Base-by-base conservation (phyloP, 2,329 filamentous ascomycete genomes). In the Cladosporium sp. region DNA sequence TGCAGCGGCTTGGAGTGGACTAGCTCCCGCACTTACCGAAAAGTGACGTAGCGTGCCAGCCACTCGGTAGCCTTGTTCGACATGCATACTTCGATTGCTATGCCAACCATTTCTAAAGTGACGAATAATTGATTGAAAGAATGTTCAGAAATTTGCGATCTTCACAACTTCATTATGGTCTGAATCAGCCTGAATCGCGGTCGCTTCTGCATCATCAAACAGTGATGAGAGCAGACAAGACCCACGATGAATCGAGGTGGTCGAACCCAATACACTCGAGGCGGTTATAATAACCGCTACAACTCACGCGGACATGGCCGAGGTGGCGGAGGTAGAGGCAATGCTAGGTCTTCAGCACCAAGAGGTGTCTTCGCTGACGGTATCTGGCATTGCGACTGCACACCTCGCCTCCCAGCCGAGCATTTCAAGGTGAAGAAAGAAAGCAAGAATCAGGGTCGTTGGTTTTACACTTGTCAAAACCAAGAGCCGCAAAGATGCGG, bases 361-460 rank as follows among this genome's bases (percentile, higher is more conserved):
- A 63, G 59, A 57, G 71, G 70, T 3, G 55, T 68, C 15, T 73
- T 72, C 58, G 63, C 63, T 10, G 62, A 71, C 54, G 64, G 65
- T 12, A 68, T 74, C 48, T 83, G 80, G 80, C 71, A 76, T 57
- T 83, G 81, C 69, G 79, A 86, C 64, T 86, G 84, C 66, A 74
- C 73, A 10, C 78, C 80, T 9, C 76, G 79, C 19, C 72, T 80
- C 2, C 80, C 79, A 17, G 82, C 83, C 2, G 73, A 77, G 24
- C 80, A 79, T 53, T 80, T 83, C 60, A 76, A 83, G 63, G 78
- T 79, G 1, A 84, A 82, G 66, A 86, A 85, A 60, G 76, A 78
- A 28, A 78, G 79, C 10, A 69, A 70, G 44, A 86, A 86, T 62
- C 74, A 83, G 58, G 82, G 82, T 10, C 66, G 68, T 62, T 64